Evolutionary conservation across 306 rosid genomes (phyloP).

Genomic region (Quercus mongolica): DNA sequence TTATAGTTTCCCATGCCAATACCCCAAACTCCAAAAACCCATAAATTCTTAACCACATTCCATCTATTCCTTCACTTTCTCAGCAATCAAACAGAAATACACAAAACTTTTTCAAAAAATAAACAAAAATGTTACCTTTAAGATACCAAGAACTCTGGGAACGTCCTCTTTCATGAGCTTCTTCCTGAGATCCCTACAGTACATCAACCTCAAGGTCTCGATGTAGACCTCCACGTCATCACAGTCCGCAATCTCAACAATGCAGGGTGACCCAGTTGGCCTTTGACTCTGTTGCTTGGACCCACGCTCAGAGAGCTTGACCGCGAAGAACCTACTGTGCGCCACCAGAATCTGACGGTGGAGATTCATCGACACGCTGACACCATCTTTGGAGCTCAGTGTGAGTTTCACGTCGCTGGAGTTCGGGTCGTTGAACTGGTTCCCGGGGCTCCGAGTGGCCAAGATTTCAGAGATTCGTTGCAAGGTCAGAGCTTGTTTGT

Average conservation of each 20-base stretch:
- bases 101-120: neutral
- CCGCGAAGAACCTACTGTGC: conserved; percentile 73
- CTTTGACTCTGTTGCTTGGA: conserved; percentile 51
- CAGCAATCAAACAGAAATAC: conserved; percentile 14
- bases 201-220: conserved; percentile 83
- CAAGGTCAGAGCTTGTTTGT: conserved; percentile 62
- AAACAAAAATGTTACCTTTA: conserved; percentile 52
- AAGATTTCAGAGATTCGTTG: conserved; percentile 69
- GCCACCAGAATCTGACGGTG: conserved; percentile 85
- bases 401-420: conserved; percentile 81
- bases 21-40: neutral
- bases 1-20: neutral
- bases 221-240: conserved; percentile 91
- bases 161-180: conserved; percentile 88
- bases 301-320: conserved; percentile 82
- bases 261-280: conserved; percentile 44
- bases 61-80: conserved; percentile 23
- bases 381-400: conserved; percentile 67
- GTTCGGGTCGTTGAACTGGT: conserved; percentile 70
- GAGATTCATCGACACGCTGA: conserved; percentile 66
- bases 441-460: conserved; percentile 70
- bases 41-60: neutral
- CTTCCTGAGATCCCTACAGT: conserved; percentile 85
- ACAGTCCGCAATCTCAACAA: conserved; percentile 89
- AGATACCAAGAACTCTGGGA: conserved; percentile 73